A percentile compares a stretch with the other conserved stretches of the same genome.
These are phyloP conservation scores for Saturnispora sanitii DNA, from an alignment of 805 yeast genomes.

Conservation along the genomic window DNA sequence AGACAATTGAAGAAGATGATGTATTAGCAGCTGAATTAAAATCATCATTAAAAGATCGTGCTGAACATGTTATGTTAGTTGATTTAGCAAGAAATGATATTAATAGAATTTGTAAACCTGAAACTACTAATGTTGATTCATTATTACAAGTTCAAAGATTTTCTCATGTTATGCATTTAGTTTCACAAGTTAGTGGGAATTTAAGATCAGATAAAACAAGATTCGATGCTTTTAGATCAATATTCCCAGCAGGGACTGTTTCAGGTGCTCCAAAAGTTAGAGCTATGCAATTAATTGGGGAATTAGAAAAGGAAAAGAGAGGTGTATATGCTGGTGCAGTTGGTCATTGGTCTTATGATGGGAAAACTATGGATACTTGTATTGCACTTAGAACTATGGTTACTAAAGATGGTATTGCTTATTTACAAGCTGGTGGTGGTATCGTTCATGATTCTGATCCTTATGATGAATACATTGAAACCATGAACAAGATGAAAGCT, in stretches of 20 bases:
- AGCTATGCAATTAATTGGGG: slow-evolving; percentile 92
- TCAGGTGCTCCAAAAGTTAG: slow-evolving; percentile 96
- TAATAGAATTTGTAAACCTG: slow-evolving; percentile 88
- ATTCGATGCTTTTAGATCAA: slow-evolving; percentile 94
- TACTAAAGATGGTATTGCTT: slow-evolving; percentile 79
- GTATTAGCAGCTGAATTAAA: slow-evolving; percentile 63
- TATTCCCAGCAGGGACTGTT: slow-evolving; percentile 98
- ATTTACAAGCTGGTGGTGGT: slow-evolving; percentile 98
- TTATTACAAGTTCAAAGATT: slow-evolving; percentile 85
- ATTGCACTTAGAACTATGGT: slow-evolving; percentile 97
- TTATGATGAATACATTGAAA: slow-evolving; percentile 89
- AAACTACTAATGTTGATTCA: slow-evolving; percentile 76
- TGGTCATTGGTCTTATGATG: slow-evolving; percentile 95
- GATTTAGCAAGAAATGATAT: slow-evolving; percentile 95
- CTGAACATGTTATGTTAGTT: slow-evolving; percentile 98
- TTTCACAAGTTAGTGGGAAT: slow-evolving; percentile 89
- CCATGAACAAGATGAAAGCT: slow-evolving; percentile 95
- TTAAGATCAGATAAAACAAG: slow-evolving; percentile 75
- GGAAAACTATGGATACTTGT: slow-evolving; percentile 93
- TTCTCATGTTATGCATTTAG: slow-evolving; percentile 94
- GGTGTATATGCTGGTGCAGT: slow-evolving; percentile 99
- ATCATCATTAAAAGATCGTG: slow-evolving; percentile 79
- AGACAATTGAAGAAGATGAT: slow-evolving; percentile 87
- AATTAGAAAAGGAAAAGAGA: slow-evolving; percentile 81
- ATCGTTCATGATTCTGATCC: slow-evolving; percentile 94